Conservation (phyloP, 768 basidiomycete species). For the Suillus subaureus region DNA sequence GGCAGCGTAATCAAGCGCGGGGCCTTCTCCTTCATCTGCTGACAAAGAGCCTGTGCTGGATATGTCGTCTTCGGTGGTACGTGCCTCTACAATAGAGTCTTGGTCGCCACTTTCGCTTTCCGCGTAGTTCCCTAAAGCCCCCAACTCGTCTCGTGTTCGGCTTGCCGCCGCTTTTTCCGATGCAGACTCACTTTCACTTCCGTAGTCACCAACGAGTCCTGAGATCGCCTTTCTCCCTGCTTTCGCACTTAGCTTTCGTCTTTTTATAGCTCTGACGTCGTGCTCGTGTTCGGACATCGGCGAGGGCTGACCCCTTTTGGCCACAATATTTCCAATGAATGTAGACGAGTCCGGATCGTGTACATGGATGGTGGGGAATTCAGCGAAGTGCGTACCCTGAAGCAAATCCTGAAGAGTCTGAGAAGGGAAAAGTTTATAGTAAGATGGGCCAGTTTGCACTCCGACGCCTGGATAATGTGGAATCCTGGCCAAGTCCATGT, state of each 20-base stretch:
- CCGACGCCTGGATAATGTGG: conserved; percentile 9
- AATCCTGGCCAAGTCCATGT: conserved; percentile 26
- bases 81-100: conserved; percentile 3
- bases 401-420: conserved; percentile 51
- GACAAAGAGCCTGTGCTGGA: neutral
- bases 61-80: conserved; percentile 3
- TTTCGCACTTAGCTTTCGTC: conserved; percentile 54
- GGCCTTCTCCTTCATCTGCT: conserved; percentile 20
- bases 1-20: conserved; percentile 19
- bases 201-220: conserved; percentile 63
- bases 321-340: conserved; percentile 64
- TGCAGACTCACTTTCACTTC: conserved; percentile 48
- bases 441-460: conserved; percentile 25
- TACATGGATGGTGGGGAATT: conserved; percentile 83
- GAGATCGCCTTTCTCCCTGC: conserved; percentile 58
- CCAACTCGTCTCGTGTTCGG: conserved; percentile 17
- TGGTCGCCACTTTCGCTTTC: conserved; percentile 21
- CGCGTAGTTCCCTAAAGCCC: conserved; percentile 27
- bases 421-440: conserved; percentile 59
- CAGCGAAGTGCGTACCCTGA: conserved; percentile 68
- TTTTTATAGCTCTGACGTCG: conserved; percentile 46
- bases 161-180: conserved; percentile 18
- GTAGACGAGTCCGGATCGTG: conserved; percentile 54
- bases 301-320: conserved; percentile 47
- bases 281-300: conserved; percentile 14